Conservation (phyloP, 805 yeast genomes). For the Myxozyma geophila region DNA sequence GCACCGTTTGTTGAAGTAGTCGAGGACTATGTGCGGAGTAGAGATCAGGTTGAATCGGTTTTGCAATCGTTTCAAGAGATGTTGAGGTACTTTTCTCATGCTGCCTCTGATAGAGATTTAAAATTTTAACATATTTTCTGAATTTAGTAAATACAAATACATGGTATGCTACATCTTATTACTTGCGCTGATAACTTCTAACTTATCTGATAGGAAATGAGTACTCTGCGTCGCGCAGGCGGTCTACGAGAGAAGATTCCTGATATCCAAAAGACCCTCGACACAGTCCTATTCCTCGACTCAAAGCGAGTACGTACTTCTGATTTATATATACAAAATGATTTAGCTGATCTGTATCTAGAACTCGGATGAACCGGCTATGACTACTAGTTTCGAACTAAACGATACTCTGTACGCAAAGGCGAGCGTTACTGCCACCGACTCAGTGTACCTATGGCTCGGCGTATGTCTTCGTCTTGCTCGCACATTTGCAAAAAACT, state of each 20-base stretch:
- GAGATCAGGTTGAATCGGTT: conserved; percentile 70
- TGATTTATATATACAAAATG: not conserved
- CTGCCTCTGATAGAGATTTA: not conserved
- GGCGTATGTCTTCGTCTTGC: conserved; percentile 52
- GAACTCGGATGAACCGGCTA: conserved; percentile 46
- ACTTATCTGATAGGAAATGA: conserved; percentile 47
- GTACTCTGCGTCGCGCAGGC: conserved; percentile 48
- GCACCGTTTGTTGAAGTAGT: conserved; percentile 92
- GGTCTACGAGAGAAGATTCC: conserved; percentile 75
- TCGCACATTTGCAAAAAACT: not conserved
- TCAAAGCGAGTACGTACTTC: conserved; percentile 47
- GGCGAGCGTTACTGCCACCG: conserved; percentile 69
- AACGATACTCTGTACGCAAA: conserved; percentile 90
- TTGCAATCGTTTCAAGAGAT: conserved; percentile 83
- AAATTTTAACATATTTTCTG: not conserved
- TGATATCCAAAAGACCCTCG: conserved; percentile 86
- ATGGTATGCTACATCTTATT: conserved; percentile 56
- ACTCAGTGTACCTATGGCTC: conserved; percentile 86
- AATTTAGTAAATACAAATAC: conserved; percentile 69
- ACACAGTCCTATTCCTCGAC: conserved; percentile 66
- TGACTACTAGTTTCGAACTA: conserved; percentile 83
- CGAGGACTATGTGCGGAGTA: conserved; percentile 68
- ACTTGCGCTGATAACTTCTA: conserved; percentile 18
- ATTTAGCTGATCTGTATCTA: conserved; percentile 19
- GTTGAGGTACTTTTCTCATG: conserved; percentile 52